These are phyloP conservation scores for Erysimum cheiri DNA, from an alignment of 441 rosid species.

Conservation along the genomic window DNA sequence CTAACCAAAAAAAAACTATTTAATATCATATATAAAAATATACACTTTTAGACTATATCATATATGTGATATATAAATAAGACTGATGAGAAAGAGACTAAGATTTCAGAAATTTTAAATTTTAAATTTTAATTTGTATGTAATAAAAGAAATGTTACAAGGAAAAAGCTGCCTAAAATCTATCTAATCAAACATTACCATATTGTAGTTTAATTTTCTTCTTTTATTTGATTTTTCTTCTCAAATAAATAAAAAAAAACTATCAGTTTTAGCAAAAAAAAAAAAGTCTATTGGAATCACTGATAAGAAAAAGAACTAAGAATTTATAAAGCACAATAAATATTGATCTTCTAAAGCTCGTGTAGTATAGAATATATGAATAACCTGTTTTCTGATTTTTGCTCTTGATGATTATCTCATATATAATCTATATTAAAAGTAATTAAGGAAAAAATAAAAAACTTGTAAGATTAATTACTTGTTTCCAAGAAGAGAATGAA, in stretches of 20 bases:
- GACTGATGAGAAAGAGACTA: background rate
- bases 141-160: background rate
- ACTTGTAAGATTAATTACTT: constrained; percentile 39
- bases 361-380: background rate
- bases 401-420: constrained; percentile 2
- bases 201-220: background rate
- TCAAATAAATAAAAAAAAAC: no score
- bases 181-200: background rate
- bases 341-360: background rate
- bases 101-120: background rate
- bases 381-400: background rate
- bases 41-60: constrained; percentile 5
- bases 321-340: background rate
- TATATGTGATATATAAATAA: background rate
- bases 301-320: background rate
- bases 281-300: background rate
- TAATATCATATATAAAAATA: background rate
- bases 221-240: background rate
- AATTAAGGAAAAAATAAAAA: background rate
- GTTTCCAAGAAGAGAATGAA: constrained; percentile 58
- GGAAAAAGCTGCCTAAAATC: background rate
- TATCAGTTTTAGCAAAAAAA: no score
- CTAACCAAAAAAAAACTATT: constrained; percentile 13
- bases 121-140: background rate
- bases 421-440: background rate